A percentile compares a stretch with the other conserved stretches of the same genome.
Conservation (phyloP, 23 red algal species). For the Gracilaria domingensis region DNA sequence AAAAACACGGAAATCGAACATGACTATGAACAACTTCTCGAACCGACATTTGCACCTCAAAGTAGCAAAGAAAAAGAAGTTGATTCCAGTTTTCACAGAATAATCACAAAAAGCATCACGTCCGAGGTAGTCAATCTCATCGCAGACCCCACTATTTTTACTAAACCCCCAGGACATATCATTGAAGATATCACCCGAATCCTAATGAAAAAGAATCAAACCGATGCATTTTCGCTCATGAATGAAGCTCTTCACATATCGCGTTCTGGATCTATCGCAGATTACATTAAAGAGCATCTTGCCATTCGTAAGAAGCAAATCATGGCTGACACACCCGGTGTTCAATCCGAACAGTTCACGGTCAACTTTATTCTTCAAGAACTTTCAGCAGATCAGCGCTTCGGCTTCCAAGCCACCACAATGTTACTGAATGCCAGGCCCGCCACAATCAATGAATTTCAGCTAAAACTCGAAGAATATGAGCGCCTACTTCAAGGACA, state of each 20-base stretch:
- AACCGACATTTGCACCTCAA: neutral
- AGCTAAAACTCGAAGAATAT: too few species aligned
- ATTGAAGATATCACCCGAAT: neutral
- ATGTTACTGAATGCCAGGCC: too few species aligned
- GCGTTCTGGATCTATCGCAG: neutral
- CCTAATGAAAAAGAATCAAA: neutral
- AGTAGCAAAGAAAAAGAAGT: neutral
- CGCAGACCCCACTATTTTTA: neutral
- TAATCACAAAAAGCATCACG: slow-evolving; percentile 32
- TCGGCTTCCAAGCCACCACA: too few species aligned
- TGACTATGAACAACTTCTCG: neutral
- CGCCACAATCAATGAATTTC: too few species aligned
- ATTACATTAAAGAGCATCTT: neutral
- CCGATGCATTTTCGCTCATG: neutral
- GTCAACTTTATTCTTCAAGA: neutral
- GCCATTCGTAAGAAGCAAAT: neutral
- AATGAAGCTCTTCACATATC: neutral
- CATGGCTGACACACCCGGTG: neutral
- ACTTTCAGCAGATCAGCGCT: neutral
- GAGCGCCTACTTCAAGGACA: too few species aligned
- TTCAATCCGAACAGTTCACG: neutral
- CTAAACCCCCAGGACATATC: neutral
- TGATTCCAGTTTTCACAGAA: neutral
- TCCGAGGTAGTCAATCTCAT: neutral
- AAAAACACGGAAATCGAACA: slow-evolving; percentile 16